These are phyloP conservation scores for Polygonum aviculare DNA, from an alignment of 148 eudicot species.

Conservation along the genomic window DNA sequence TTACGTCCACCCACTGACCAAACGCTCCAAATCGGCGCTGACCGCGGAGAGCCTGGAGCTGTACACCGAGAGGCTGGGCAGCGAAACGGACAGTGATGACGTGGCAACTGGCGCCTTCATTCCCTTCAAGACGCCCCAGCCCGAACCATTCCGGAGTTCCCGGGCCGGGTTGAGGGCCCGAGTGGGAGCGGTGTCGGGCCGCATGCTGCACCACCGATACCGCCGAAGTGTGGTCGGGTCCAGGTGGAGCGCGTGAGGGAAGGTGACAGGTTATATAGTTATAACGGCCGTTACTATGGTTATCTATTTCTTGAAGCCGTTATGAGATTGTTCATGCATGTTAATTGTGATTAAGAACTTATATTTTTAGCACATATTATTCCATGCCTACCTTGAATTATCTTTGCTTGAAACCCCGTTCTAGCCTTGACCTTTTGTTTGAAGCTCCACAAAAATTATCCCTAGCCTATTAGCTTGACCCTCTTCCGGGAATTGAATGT, in stretches of 20 bases:
- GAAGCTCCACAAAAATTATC: no score
- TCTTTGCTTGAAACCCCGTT: no score
- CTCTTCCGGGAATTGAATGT: no score
- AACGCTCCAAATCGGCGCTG: conserved; percentile 25
- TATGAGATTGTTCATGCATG: no score
- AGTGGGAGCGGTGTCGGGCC: neutral
- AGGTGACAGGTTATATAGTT: neutral
- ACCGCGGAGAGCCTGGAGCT: conserved; percentile 49
- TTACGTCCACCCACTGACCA: conserved; percentile 41
- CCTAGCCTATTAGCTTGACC: no score
- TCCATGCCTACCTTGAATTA: no score
- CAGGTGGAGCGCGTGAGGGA: conserved; percentile 9
- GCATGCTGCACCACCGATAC: neutral
- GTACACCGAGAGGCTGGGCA: conserved; percentile 67
- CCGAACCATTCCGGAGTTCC: neutral
- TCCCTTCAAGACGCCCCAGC: neutral
- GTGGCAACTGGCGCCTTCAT: conserved; percentile 21
- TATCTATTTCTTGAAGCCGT: no score
- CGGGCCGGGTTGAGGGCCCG: neutral
- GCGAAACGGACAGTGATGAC: conserved; percentile 42
- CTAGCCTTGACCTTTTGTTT: no score
- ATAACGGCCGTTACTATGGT: neutral
- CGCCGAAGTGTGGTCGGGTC: neutral
- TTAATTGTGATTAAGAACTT: no score
- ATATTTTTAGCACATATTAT: no score